A percentile compares a stretch with the other conserved stretches of the same genome.
Conservation (phyloP, 2,329 filamentous ascomycete genomes). For the Colletotrichum sublineola region DNA sequence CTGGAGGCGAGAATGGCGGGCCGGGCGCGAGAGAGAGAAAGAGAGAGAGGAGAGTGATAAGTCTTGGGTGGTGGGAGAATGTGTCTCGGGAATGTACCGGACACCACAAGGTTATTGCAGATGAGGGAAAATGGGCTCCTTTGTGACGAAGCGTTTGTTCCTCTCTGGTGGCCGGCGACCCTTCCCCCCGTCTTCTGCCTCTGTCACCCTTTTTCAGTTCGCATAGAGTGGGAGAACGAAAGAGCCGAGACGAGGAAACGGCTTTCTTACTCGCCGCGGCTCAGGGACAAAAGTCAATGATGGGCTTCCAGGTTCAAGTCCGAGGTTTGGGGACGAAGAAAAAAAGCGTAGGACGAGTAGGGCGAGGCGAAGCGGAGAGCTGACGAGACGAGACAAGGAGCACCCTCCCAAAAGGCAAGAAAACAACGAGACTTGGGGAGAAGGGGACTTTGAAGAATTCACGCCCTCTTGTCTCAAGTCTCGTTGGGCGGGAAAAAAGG, state of each 20-base stretch:
- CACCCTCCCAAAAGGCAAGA: neutral
- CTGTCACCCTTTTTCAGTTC: slow-evolving; percentile 22
- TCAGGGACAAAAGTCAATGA: slow-evolving; percentile 13
- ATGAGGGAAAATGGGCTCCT: slow-evolving; percentile 33
- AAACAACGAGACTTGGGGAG: slow-evolving; percentile 18
- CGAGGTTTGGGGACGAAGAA: slow-evolving; percentile 18
- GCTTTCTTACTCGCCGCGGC: neutral
- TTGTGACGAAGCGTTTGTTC: slow-evolving; percentile 42
- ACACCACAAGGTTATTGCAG: slow-evolving; percentile 39
- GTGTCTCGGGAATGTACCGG: slow-evolving; percentile 59
- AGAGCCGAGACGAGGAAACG: slow-evolving; percentile 13
- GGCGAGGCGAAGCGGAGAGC: neutral
- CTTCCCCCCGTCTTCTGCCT: slow-evolving; percentile 8
- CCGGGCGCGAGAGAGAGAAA: slow-evolving; percentile 28
- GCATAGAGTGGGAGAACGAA: slow-evolving; percentile 19
- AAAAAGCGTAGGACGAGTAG: slow-evolving; percentile 18
- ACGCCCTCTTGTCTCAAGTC: slow-evolving; percentile 13
- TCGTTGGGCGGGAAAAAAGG: slow-evolving; percentile 12
- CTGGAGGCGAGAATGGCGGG: slow-evolving; percentile 31
- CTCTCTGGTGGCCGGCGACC: slow-evolving; percentile 22
- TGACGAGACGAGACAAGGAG: slow-evolving; percentile 11
- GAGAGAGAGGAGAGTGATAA: slow-evolving; percentile 12
- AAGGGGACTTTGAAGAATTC: slow-evolving; percentile 33
- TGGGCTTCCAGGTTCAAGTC: slow-evolving; percentile 26
- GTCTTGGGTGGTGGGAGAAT: slow-evolving; percentile 25